These are phyloP conservation scores for Yamadazyma sp. DNA, from an alignment of 805 yeast genomes.

Conservation along the genomic window DNA sequence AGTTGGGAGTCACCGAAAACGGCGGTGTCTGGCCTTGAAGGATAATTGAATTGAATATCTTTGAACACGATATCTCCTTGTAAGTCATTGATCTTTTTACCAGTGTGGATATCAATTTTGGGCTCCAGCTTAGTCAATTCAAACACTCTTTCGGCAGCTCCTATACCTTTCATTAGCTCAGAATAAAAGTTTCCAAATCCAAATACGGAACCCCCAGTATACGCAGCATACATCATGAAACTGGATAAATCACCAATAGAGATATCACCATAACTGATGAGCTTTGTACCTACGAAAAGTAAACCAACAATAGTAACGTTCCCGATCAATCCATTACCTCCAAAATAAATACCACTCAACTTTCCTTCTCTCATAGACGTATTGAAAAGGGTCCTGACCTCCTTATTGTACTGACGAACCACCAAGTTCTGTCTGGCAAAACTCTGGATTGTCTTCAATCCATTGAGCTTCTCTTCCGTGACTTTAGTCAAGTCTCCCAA, in stretches of 20 bases:
- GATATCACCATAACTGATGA: conserved; percentile 74
- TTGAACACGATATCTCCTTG: conserved; percentile 61
- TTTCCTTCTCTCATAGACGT: conserved; percentile 80
- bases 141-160: conserved; percentile 90
- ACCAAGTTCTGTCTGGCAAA: conserved; percentile 84
- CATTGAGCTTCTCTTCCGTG: conserved; percentile 86
- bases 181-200: conserved; percentile 90
- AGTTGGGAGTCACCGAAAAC: conserved; percentile 51
- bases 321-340: conserved; percentile 82
- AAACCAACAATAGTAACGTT: conserved; percentile 76
- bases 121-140: conserved; percentile 83
- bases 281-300: conserved; percentile 74
- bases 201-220: conserved; percentile 89
- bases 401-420: conserved; percentile 69
- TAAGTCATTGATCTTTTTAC: conserved; percentile 44
- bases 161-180: conserved; percentile 95
- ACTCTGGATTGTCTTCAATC: conserved; percentile 83
- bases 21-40: conserved; percentile 72
- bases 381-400: conserved; percentile 61
- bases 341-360: conserved; percentile 72
- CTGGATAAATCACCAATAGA: conserved; percentile 88
- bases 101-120: conserved; percentile 62
- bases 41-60: conserved; percentile 71
- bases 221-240: conserved; percentile 93
- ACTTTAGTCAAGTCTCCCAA: conserved; percentile 85